A percentile compares a stretch with the other conserved stretches of the same genome.
phyloP scores from a whole-genome alignment of 306 rosid species.

The Acacia confusa region DNA sequence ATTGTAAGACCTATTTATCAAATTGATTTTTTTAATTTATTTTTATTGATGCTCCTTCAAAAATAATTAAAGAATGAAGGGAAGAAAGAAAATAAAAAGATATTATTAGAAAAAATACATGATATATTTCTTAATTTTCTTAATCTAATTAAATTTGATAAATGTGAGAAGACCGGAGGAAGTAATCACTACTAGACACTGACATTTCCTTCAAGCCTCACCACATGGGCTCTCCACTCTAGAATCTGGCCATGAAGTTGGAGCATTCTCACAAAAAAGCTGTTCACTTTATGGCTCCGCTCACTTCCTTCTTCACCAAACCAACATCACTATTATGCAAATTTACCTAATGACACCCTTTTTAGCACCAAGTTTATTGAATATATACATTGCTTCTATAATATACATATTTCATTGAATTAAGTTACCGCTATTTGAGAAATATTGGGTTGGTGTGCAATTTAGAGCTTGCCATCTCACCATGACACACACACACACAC shows the following conservation, averaged over 20 bases:
- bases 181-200: background rate
- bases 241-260: conserved; percentile 59
- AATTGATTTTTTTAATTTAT: too few species aligned
- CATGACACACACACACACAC: too few species aligned
- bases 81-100: too few species aligned
- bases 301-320: background rate
- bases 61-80: too few species aligned
- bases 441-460: conserved; percentile 40
- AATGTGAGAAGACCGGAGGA: accelerated
- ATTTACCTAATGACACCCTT: background rate
- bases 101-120: too few species aligned
- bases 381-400: background rate
- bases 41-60: too few species aligned
- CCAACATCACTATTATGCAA: conserved; percentile 20
- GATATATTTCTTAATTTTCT: too few species aligned
- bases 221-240: conserved; percentile 54
- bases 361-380: background rate
- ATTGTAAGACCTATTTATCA: too few species aligned
- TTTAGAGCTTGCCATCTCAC: conserved; percentile 36
- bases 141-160: too few species aligned
- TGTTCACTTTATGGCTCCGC: too few species aligned
- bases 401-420: background rate
- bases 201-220: conserved; percentile 40
- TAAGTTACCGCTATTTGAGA: background rate
- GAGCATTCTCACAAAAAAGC: conserved; percentile 10